phyloP scores from a whole-genome alignment of 305 asterid genomes.

The Coffea humblotiana region DNA sequence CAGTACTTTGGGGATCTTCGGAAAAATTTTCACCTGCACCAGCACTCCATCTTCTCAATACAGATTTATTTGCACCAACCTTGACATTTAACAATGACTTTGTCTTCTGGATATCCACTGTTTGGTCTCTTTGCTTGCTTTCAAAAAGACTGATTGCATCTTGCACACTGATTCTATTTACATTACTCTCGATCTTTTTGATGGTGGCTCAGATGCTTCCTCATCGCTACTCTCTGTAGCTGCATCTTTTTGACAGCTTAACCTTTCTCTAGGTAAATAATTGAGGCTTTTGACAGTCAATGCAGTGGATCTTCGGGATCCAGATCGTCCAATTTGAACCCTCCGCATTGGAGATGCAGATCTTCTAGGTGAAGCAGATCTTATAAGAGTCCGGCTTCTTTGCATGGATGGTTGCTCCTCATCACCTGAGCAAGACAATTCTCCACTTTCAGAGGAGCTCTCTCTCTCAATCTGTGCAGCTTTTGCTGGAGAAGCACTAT shows the following conservation, averaged over 20 bases:
- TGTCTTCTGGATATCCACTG: conserved; percentile 56
- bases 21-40: conserved; percentile 60
- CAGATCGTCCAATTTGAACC: conserved; percentile 89
- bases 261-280: conserved; percentile 67
- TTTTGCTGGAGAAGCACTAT: conserved; percentile 90
- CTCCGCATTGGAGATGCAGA: conserved; percentile 99
- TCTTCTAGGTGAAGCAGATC: conserved; percentile 92
- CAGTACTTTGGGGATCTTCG: conserved; percentile 36
- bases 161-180: conserved; percentile 80
- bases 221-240: conserved; percentile 52
- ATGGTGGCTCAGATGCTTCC: conserved; percentile 53
- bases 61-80: conserved; percentile 66
- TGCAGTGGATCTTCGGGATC: conserved; percentile 90
- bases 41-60: conserved; percentile 96
- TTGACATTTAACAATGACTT: conserved; percentile 48
- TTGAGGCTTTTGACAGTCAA: conserved; percentile 80
- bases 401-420: conserved; percentile 65
- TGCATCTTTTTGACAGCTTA: conserved; percentile 46
- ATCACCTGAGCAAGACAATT: conserved; percentile 73
- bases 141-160: conserved; percentile 93
- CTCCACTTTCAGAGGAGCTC: conserved; percentile 68
- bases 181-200: conserved; percentile 52
- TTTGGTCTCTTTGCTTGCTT: conserved; percentile 80
- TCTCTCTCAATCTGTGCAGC: conserved; percentile 81
- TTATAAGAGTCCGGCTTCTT: conserved; percentile 70